These are phyloP conservation scores for Dothidotthia symphoricarpi DNA, from an alignment of 2,329 filamentous ascomycete genomes.

Conservation along the genomic window DNA sequence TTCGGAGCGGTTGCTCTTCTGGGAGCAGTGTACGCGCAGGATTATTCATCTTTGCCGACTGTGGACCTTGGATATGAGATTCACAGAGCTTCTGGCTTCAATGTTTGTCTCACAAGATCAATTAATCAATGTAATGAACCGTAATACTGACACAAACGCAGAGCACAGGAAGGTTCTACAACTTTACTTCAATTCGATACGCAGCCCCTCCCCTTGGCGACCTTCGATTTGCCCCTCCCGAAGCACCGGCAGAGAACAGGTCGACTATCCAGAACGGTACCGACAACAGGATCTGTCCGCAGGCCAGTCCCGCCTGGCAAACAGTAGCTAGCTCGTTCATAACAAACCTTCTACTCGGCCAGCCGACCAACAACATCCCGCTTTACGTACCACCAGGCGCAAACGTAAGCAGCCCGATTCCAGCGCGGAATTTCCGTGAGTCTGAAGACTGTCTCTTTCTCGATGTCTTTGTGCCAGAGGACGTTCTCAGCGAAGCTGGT, in stretches of 20 bases:
- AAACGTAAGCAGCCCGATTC: constrained; percentile 27
- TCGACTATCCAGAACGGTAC: constrained; percentile 48
- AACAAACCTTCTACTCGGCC: constrained; percentile 27
- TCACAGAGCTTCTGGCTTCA: constrained; percentile 49
- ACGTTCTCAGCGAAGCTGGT: constrained; percentile 36
- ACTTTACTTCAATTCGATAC: constrained; percentile 58
- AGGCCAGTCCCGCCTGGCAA: constrained; percentile 47
- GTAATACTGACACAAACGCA: constrained; percentile 10
- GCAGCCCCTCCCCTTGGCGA: constrained; percentile 54
- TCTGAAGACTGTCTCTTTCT: constrained; percentile 52
- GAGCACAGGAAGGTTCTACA: constrained; percentile 49
- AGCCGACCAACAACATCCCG: constrained; percentile 29
- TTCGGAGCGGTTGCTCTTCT: constrained; percentile 22
- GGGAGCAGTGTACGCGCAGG: constrained; percentile 24
- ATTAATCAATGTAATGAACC: not conserved
- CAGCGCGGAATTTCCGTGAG: constrained; percentile 25
- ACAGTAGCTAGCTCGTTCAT: constrained; percentile 36
- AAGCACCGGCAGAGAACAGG: constrained; percentile 45
- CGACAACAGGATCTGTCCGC: constrained; percentile 33
- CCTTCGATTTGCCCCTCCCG: constrained; percentile 52
- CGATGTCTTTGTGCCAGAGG: constrained; percentile 48
- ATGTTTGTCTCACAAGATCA: constrained; percentile 34
- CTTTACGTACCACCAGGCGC: constrained; percentile 23
- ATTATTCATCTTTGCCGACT: constrained; percentile 38
- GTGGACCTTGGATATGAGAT: constrained; percentile 57